Percentiles rank a stretch among this genome's conserved stretches.
phyloP scores from a whole-genome alignment of 495 filamentous ascomycete genomes.

The Sabuloglossum arenarium region DNA sequence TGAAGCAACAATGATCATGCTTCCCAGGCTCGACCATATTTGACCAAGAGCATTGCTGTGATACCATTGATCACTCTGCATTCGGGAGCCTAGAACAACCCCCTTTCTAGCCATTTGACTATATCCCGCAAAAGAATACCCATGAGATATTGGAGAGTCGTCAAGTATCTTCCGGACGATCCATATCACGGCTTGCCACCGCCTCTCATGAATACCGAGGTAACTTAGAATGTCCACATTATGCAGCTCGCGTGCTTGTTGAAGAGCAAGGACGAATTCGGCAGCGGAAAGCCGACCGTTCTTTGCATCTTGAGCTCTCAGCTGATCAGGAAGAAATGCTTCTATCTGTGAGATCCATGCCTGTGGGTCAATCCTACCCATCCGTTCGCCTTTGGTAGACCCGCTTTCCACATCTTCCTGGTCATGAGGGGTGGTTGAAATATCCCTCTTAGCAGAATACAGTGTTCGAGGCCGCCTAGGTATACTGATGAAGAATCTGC shows the following conservation, averaged over 20 bases:
- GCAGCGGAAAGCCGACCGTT: too few relatives aligned
- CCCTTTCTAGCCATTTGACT: too few relatives aligned
- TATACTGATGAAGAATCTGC: neutral
- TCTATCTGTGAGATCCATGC: neutral
- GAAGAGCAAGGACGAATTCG: neutral
- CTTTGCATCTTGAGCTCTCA: too few relatives aligned
- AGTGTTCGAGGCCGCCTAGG: neutral
- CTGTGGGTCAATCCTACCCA: neutral
- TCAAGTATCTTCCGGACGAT: slow-evolving; percentile 14
- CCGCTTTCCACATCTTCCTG: neutral
- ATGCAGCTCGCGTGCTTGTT: neutral
- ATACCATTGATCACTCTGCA: too few relatives aligned
- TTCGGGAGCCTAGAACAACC: too few relatives aligned
- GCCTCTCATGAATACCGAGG: slow-evolving; percentile 11
- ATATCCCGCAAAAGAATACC: too few relatives aligned
- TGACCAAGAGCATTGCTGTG: neutral
- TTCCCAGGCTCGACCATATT: slow-evolving; percentile 21
- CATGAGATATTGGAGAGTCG: neutral
- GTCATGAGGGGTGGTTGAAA: neutral
- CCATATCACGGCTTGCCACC: slow-evolving; percentile 20
- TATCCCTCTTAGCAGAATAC: neutral
- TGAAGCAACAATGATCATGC: slow-evolving; percentile 30
- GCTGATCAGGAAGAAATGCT: neutral
- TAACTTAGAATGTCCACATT: slow-evolving; percentile 13
- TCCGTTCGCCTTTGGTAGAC: neutral